A percentile compares a stretch with the other conserved stretches of the same genome.
These are phyloP conservation scores for Aegilops sharonensis DNA, from an alignment of 176 grass and related monocot genomes.

Conservation along the genomic window DNA sequence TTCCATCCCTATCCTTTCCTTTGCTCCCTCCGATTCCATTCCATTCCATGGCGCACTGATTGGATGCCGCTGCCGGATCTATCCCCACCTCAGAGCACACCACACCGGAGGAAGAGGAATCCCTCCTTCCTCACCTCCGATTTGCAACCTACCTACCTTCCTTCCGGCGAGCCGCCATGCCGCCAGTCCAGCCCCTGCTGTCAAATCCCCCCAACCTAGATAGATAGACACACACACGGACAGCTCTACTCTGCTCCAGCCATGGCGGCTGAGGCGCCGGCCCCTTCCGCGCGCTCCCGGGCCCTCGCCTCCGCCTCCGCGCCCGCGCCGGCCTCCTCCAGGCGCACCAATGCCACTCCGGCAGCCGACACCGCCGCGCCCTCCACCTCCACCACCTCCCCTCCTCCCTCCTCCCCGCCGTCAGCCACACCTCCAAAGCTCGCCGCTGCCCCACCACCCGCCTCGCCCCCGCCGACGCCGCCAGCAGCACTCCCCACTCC, in stretches of 20 bases:
- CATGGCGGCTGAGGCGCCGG: conserved; percentile 24
- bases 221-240: not conserved
- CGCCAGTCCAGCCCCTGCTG: no score
- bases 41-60: not conserved
- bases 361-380: conserved; percentile 22
- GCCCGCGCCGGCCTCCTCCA: conserved; percentile 31
- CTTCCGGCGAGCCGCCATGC: no score
- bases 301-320: conserved; percentile 6
- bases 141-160: no score
- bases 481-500: not conserved
- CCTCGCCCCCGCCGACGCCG: not conserved
- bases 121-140: no score
- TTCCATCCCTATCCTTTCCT: not conserved
- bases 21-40: not conserved
- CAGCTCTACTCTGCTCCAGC: not conserved
- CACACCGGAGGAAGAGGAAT: no score
- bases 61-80: not conserved
- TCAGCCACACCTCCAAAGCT: not conserved
- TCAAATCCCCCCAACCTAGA: no score
- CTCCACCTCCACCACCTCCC: not conserved
- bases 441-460: not conserved
- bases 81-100: no score
- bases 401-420: not conserved
- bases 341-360: conserved; percentile 39
- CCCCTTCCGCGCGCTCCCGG: conserved; percentile 25